Evolutionary conservation across 2,329 filamentous ascomycete genomes (phyloP).

Genomic region (Emergomyces pasteurianus): DNA sequence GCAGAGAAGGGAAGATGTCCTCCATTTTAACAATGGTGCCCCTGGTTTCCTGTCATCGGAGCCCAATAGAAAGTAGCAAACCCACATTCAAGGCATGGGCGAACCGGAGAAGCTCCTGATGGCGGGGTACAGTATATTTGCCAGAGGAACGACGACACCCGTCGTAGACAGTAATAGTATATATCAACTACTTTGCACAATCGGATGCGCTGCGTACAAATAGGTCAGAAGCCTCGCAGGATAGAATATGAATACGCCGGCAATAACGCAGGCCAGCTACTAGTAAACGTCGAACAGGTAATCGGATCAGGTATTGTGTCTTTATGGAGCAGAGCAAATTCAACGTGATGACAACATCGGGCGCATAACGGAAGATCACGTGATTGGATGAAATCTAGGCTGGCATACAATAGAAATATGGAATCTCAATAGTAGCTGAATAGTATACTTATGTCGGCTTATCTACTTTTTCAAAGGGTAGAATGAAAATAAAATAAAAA

Average conservation of each 20-base stretch:
- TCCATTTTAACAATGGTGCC: conserved; percentile 12
- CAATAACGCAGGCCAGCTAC: neutral
- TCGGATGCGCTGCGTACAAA: neutral
- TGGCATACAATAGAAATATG: too few species aligned
- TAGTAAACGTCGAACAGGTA: neutral
- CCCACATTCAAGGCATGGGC: neutral
- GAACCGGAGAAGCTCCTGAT: neutral
- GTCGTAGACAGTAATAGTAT: neutral
- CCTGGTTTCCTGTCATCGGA: neutral
- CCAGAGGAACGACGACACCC: neutral
- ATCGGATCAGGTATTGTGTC: neutral
- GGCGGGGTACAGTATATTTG: neutral
- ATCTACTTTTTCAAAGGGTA: neutral
- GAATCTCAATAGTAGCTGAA: neutral
- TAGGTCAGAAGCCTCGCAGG: neutral
- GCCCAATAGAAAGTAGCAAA: neutral
- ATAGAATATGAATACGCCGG: neutral
- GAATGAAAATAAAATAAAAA: neutral
- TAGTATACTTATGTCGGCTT: neutral
- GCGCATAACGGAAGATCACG: too few species aligned
- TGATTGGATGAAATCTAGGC: too few species aligned
- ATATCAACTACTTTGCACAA: neutral
- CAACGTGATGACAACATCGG: too few species aligned
- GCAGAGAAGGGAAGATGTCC: conserved; percentile 16
- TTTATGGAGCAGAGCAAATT: too few species aligned